Evolutionary conservation across 2,329 filamentous ascomycete species (phyloP).

Genomic region (Colletotrichum truncatum): DNA sequence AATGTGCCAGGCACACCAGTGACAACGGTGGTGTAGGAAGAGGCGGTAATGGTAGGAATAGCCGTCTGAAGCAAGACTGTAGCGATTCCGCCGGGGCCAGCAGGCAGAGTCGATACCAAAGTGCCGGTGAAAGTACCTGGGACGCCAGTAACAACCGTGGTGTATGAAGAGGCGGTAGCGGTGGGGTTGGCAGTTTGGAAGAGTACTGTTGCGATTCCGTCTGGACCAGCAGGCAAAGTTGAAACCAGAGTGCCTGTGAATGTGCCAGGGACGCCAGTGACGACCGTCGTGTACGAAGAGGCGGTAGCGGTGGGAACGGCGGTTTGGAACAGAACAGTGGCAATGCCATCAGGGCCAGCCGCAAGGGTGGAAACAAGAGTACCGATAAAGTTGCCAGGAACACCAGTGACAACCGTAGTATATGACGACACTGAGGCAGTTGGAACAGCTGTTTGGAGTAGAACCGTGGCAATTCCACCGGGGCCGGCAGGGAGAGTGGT

Average conservation of each 20-base stretch:
- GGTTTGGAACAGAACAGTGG: no score
- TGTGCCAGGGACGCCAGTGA: not conserved
- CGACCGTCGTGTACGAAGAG: not conserved
- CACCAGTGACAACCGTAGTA: not conserved
- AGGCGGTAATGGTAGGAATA: slow-evolving; percentile 3
- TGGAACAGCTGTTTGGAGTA: not conserved
- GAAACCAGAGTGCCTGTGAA: not conserved
- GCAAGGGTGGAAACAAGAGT: not conserved
- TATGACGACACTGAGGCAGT: not conserved
- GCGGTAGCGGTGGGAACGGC: no score
- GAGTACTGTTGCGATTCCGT: not conserved
- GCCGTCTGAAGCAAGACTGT: slow-evolving; percentile 13
- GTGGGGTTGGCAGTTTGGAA: not conserved
- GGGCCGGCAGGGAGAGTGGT: not conserved
- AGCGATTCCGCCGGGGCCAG: not conserved
- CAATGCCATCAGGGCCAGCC: no score
- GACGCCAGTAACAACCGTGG: not conserved
- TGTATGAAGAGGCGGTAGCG: not conserved
- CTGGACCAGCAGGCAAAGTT: not conserved
- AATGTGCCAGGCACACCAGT: slow-evolving; percentile 4
- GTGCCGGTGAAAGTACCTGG: slow-evolving; percentile 9
- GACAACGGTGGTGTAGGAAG: not conserved
- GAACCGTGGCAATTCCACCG: not conserved
- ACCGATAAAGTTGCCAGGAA: not conserved
- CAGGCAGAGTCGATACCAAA: not conserved